Evolutionary conservation across 176 grass and related monocot genomes (phyloP).

Genomic region (Musa beccarii): DNA sequence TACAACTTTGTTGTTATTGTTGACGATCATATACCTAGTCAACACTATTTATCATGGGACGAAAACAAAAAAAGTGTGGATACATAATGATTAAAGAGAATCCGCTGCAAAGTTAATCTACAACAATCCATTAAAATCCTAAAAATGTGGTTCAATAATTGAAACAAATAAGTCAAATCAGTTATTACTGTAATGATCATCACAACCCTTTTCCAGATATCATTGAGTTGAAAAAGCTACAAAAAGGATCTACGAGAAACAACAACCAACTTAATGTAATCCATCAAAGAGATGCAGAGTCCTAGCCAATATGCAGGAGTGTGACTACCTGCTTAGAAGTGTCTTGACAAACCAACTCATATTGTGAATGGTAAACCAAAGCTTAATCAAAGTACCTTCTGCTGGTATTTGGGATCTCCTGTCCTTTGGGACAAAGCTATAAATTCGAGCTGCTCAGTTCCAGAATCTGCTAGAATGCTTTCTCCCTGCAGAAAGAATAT

Average conservation of each 20-base stretch:
- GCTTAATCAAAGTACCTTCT: constrained; percentile 46
- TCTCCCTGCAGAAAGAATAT: constrained; percentile 49
- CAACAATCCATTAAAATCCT: background rate
- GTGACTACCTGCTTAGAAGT: constrained; percentile 6
- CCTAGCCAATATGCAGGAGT: background rate
- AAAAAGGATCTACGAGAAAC: background rate
- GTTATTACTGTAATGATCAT: background rate
- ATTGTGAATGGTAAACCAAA: background rate
- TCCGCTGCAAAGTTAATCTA: background rate
- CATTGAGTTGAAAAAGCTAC: background rate
- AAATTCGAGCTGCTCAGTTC: constrained; percentile 92
- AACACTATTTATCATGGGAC: no score
- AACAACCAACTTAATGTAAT: background rate
- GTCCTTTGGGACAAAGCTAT: constrained; percentile 96
- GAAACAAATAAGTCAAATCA: background rate
- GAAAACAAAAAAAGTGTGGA: no score
- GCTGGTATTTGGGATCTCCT: constrained; percentile 76
- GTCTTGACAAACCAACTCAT: constrained; percentile 16
- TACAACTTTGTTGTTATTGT: no score
- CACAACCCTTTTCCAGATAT: background rate
- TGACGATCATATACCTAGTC: no score
- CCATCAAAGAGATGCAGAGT: background rate
- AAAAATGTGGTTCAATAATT: background rate
- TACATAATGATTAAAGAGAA: background rate
- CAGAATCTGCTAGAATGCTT: constrained; percentile 96